Conservation (phyloP, 2,329 filamentous ascomycete species). For the Hypoxylon sp. region DNA sequence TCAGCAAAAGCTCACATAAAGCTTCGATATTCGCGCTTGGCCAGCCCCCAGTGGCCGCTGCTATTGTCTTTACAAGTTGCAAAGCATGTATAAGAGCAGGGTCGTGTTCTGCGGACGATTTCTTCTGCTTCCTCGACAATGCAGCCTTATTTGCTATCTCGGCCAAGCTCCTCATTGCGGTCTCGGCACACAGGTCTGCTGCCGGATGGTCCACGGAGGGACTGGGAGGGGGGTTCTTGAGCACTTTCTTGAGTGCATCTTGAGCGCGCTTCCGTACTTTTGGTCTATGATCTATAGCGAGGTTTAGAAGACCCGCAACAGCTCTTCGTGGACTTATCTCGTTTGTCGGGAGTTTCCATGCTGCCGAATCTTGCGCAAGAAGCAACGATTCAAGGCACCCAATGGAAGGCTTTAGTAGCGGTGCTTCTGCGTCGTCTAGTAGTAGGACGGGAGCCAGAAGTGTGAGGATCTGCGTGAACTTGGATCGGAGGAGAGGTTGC, state of each 20-base stretch:
- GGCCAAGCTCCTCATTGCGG: slow-evolving; percentile 83
- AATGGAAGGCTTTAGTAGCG: slow-evolving; percentile 87
- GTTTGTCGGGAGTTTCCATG: slow-evolving; percentile 88
- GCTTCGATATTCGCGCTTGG: slow-evolving; percentile 95
- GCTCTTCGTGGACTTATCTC: slow-evolving; percentile 90
- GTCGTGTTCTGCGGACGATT: slow-evolving; percentile 74
- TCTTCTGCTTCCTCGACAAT: slow-evolving; percentile 78
- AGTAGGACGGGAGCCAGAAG: slow-evolving; percentile 88
- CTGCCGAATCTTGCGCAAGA: slow-evolving; percentile 85
- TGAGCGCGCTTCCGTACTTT: slow-evolving; percentile 96
- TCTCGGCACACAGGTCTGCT: slow-evolving; percentile 95
- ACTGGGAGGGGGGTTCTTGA: slow-evolving; percentile 88
- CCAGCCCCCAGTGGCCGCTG: slow-evolving; percentile 91
- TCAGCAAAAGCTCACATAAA: slow-evolving; percentile 88
- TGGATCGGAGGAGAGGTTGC: slow-evolving; percentile 87
- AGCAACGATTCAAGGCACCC: slow-evolving; percentile 94
- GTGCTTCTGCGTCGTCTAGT: slow-evolving; percentile 85
- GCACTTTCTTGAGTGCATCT: slow-evolving; percentile 86
- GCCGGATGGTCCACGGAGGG: slow-evolving; percentile 95
- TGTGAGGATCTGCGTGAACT: slow-evolving; percentile 93
- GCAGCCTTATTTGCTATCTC: slow-evolving; percentile 77
- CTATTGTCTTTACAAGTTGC: slow-evolving; percentile 92
- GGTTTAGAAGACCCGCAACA: slow-evolving; percentile 85
- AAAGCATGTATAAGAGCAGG: slow-evolving; percentile 91
- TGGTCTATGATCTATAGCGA: slow-evolving; percentile 88